Base-by-base conservation (phyloP, 768 basidiomycete species). In the Kwoniella sp. region DNA sequence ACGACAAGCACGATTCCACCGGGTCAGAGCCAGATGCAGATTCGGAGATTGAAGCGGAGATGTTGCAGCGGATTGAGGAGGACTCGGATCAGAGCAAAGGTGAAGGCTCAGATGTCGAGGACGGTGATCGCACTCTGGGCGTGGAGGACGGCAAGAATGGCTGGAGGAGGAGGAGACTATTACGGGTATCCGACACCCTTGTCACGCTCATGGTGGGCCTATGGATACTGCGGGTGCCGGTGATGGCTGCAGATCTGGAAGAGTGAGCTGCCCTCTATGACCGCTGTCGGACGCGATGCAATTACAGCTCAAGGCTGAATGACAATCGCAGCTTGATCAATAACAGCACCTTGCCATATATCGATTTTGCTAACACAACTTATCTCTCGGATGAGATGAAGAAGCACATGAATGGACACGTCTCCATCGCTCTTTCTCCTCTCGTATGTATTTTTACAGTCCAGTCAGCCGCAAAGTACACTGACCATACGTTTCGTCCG, bases 191-290 rank as follows among this genome's bases (percentile, higher is more conserved):
- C 23, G 79, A 79, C 44, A 82, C 78, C 25, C 76, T 95, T 26
- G 82, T 84, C 3, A 79, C 90, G 34, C 77, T 93, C 3, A 76
- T 86, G 15, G 70, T 90, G 3, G 86, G 81, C 2, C 86, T 85
- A 59, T 90, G 88, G 88, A 83, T 81, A 19, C 65, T 92, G 70
- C 80, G 90, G 17, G 70, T 90, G 31, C 89, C 90, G 0, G 76
- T 87, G 10, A 76, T 86, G 62, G 86, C 84, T 63, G 80, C 79
- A 63, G 89, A 95, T 66, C 80, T 93, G 43, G 79, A 83, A 37
- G 78, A 77, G 90, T 87, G 64, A 57, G 84, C 41, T 43, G 14
- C 5, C 41, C 14, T 15, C 19, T 32, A 8, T 15, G 31, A 32
- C 31, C 15, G 31, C 31, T 32, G 9, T 15, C 15, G 8, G 31